A percentile compares a stretch with the other conserved stretches of the same genome.
phyloP scores from a whole-genome alignment of 2,329 filamentous ascomycete genomes.

The Penicillium hesseltinei region DNA sequence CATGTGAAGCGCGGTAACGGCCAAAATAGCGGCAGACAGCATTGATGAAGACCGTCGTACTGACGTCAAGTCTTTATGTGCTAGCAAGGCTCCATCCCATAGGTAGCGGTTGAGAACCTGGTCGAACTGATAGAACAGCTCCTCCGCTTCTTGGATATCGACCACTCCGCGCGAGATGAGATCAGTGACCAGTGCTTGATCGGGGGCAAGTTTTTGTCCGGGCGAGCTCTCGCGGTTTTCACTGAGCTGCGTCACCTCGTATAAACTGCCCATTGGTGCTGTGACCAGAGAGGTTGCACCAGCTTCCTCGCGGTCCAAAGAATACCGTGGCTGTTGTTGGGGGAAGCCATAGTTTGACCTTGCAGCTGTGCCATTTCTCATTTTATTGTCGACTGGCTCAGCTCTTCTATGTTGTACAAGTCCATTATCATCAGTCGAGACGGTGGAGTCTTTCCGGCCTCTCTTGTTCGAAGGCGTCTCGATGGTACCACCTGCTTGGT shows the following conservation, averaged over 20 bases:
- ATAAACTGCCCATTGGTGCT: slow-evolving; percentile 49
- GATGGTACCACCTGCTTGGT: slow-evolving; percentile 32
- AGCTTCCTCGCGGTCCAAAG: slow-evolving; percentile 39
- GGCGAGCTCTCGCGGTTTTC: slow-evolving; percentile 37
- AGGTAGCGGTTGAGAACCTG: slow-evolving; percentile 43
- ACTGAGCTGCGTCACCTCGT: slow-evolving; percentile 49
- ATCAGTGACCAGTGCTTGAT: slow-evolving; percentile 44
- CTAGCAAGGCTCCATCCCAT: slow-evolving; percentile 46
- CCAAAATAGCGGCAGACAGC: slow-evolving; percentile 45
- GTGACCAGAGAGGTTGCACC: slow-evolving; percentile 39
- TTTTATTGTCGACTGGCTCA: slow-evolving; percentile 15
- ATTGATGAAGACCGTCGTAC: slow-evolving; percentile 49
- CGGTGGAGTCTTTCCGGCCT: slow-evolving; percentile 35
- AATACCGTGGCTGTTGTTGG: slow-evolving; percentile 33
- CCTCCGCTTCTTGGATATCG: slow-evolving; percentile 44
- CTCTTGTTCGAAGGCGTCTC: slow-evolving; percentile 32
- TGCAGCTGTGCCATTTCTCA: slow-evolving; percentile 15
- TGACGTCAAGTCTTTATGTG: slow-evolving; percentile 47
- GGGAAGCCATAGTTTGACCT: slow-evolving; percentile 25
- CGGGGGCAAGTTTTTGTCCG: slow-evolving; percentile 31
- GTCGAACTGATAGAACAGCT: slow-evolving; percentile 42
- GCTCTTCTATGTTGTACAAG: slow-evolving; percentile 18
- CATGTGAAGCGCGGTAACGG: slow-evolving; percentile 53
- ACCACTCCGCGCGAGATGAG: slow-evolving; percentile 53
- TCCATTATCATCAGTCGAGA: slow-evolving; percentile 32